phyloP scores from a whole-genome alignment of 495 filamentous ascomycete genomes.

The Penicillium goetzii region DNA sequence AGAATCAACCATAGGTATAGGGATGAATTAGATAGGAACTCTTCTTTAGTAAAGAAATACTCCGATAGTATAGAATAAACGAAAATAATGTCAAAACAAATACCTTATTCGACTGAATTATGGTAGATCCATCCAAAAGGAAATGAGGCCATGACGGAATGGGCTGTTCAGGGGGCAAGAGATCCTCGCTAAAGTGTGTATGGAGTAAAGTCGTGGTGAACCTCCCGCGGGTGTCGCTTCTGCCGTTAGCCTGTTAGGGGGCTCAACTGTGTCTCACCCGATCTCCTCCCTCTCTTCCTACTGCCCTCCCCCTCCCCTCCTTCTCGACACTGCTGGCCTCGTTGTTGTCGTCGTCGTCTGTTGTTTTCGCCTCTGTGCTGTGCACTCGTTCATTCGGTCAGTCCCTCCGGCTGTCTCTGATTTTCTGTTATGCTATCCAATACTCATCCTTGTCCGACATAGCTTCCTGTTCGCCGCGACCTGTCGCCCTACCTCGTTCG shows the following conservation, averaged over 20 bases:
- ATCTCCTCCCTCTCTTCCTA: slow-evolving; percentile 14
- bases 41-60: neutral
- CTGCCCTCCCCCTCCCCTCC: slow-evolving; percentile 8
- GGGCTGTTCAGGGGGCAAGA: slow-evolving; percentile 10
- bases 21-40: neutral
- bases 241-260: slow-evolving; percentile 1
- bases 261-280: slow-evolving; percentile 7
- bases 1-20: neutral
- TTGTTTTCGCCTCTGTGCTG: slow-evolving; percentile 23
- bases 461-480: slow-evolving; percentile 21
- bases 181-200: too few relatives aligned
- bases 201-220: slow-evolving; percentile 14
- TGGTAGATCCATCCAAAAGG: neutral
- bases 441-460: slow-evolving; percentile 8
- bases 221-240: slow-evolving; percentile 21
- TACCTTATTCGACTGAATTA: neutral
- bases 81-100: neutral
- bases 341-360: slow-evolving; percentile 1
- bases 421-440: neutral
- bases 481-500: slow-evolving; percentile 10
- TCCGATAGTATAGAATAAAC: neutral
- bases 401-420: slow-evolving; percentile 1
- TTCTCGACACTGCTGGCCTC: neutral
- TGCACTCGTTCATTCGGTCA: slow-evolving; percentile 26
- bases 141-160: slow-evolving; percentile 21